Evolutionary conservation across 2,329 filamentous ascomycete genomes (phyloP), one percentile per base, ranked within the genome.

Genomic region (Colletotrichum sidae): DNA sequence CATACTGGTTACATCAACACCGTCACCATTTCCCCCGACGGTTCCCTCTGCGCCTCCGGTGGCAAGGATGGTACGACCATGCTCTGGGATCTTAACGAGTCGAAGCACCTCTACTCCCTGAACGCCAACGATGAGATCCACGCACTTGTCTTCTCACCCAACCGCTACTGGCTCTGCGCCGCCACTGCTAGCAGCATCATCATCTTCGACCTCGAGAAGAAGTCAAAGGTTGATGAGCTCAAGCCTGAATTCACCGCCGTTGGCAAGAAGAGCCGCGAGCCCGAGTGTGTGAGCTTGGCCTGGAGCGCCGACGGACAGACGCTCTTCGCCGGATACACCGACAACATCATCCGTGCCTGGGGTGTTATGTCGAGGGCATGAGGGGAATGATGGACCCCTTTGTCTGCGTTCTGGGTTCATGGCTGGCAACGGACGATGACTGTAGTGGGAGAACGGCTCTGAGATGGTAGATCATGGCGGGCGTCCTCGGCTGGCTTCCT

Each of bases 171-270:
- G 96, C 91, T 99, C 76, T 99, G 96, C 90, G 96, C 96, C 80
- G 96, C 96, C 81, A 99, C 96, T 71, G 89, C 93, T 80, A 93
- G 89, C 86, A 94, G 90, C 89, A 98, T 99, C 90, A 97, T 97
- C 90, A 98, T 99, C 89, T 99, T 99, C 87, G 96, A 99, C 80
- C 90, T 99, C 75, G 96, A 99, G 93, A 99, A 99, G 94, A 99
- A 99, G 94, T 96, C 91, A 92, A 98, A 97, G 92, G 95, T 98
- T 80, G 95, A 98, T 78, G 96, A 98, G 90, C 91, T 99, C 83
- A 97, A 97, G 92, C 95, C 95, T 74, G 96, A 99, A 83, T 97
- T 96, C 88, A 88, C 94, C 79, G 89, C 94, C 81, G 91, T 94
- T 81, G 93, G 94, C 87, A 97, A 97, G 93, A 98, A 98, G 93